These are phyloP conservation scores for Haplographium delicatum DNA, from an alignment of 495 filamentous ascomycete genomes.

Conservation along the genomic window DNA sequence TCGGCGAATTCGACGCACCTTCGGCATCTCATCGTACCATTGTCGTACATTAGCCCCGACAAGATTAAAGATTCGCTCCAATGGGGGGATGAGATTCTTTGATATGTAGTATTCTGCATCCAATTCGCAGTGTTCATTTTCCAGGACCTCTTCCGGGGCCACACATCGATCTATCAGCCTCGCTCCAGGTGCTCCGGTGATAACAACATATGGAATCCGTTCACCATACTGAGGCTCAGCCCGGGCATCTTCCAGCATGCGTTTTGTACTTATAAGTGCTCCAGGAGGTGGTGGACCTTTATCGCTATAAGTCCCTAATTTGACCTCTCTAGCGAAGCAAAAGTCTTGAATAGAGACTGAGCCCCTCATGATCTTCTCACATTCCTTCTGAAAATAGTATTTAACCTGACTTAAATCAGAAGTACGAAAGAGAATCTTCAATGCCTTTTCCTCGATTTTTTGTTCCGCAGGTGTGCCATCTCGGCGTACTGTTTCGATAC, in stretches of 20 bases:
- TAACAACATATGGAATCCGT: slow-evolving; percentile 88
- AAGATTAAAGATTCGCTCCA: slow-evolving; percentile 95
- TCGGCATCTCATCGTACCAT: slow-evolving; percentile 98
- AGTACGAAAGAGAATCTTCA: slow-evolving; percentile 80
- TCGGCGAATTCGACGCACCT: slow-evolving; percentile 66
- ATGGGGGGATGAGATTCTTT: slow-evolving; percentile 90
- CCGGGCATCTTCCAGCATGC: slow-evolving; percentile 80
- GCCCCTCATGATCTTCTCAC: slow-evolving; percentile 87
- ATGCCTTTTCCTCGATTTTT: slow-evolving; percentile 92
- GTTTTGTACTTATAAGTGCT: slow-evolving; percentile 75
- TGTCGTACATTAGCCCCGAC: slow-evolving; percentile 85
- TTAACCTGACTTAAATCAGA: slow-evolving; percentile 88
- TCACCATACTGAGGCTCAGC: slow-evolving; percentile 94
- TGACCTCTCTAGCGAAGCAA: slow-evolving; percentile 88
- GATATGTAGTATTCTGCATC: slow-evolving; percentile 96
- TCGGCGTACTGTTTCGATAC: slow-evolving; percentile 91
- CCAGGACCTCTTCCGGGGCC: slow-evolving; percentile 74
- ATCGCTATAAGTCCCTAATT: slow-evolving; percentile 83
- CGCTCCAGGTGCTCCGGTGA: slow-evolving; percentile 81
- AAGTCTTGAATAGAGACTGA: slow-evolving; percentile 91
- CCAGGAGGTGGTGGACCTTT: slow-evolving; percentile 76
- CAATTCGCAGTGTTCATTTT: slow-evolving; percentile 70
- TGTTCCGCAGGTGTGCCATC: slow-evolving; percentile 95
- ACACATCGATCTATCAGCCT: slow-evolving; percentile 87
- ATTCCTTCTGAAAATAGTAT: slow-evolving; percentile 83